Evolutionary conservation across 495 filamentous ascomycete genomes (phyloP).

Genomic region (Ramalina intermedia): DNA sequence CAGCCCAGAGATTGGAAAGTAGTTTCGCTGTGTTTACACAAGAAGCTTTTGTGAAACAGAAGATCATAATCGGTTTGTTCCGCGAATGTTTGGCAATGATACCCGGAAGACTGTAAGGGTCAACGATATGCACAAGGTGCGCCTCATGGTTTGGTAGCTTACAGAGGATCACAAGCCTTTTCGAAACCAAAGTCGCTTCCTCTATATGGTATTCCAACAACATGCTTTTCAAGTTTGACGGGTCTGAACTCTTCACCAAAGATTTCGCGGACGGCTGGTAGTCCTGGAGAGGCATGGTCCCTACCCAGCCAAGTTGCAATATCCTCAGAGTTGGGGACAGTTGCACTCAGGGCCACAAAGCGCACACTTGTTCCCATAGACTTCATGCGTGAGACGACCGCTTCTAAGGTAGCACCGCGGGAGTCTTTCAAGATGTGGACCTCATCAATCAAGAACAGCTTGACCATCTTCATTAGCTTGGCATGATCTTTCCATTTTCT

Average conservation of each 20-base stretch:
- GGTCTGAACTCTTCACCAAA: constrained; percentile 90
- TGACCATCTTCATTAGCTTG: constrained; percentile 70
- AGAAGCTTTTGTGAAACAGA: constrained; percentile 76
- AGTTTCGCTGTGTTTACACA: constrained; percentile 60
- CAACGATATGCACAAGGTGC: neutral
- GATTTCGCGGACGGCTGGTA: constrained; percentile 58
- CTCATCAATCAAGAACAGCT: constrained; percentile 89
- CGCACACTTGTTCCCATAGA: constrained; percentile 73
- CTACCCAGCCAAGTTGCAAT: constrained; percentile 87
- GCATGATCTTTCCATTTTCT: constrained; percentile 88
- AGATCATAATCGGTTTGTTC: constrained; percentile 81
- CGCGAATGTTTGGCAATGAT: constrained; percentile 65
- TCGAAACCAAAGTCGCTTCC: constrained; percentile 84
- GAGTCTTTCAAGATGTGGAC: constrained; percentile 88
- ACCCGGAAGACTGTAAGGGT: constrained; percentile 39
- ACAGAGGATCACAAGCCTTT: constrained; percentile 59
- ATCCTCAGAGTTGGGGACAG: constrained; percentile 82
- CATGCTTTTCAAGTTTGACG: constrained; percentile 73
- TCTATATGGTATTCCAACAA: constrained; percentile 55
- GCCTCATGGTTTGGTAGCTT: constrained; percentile 10
- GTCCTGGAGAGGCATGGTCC: constrained; percentile 46
- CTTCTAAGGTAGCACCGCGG: constrained; percentile 81
- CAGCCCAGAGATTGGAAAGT: constrained; percentile 53
- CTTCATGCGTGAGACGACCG: constrained; percentile 96
- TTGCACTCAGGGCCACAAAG: constrained; percentile 86